Conservation (phyloP, 2,329 filamentous ascomycete genomes). For the Penicillium sp. region DNA sequence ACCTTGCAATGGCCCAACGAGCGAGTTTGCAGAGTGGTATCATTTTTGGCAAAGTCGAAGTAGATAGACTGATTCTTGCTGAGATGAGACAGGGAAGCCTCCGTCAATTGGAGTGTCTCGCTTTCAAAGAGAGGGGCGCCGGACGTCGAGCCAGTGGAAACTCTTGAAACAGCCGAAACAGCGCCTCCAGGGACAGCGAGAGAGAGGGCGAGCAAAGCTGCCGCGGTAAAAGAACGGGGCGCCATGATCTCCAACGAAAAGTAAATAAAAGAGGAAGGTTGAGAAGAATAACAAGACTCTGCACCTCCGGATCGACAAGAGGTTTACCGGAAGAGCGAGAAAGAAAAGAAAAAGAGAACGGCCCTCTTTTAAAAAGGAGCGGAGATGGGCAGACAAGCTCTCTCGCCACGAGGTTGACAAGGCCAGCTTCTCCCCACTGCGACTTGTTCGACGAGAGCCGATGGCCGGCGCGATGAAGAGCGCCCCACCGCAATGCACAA, state of each 20-base stretch:
- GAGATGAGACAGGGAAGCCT: conserved; percentile 22
- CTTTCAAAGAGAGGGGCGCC: conserved; percentile 27
- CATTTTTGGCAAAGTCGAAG: conserved; percentile 28
- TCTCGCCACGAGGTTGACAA: conserved; percentile 7
- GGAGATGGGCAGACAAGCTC: conserved; percentile 5
- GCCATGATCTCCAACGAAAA: conserved; percentile 6
- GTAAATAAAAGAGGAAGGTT: not conserved
- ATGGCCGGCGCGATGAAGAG: not conserved
- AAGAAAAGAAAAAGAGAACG: not conserved
- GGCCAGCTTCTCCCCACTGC: not conserved
- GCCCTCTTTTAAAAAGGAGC: conserved; percentile 8
- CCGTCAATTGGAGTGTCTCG: conserved; percentile 33
- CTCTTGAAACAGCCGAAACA: conserved; percentile 11
- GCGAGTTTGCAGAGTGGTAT: not conserved
- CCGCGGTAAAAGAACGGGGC: conserved; percentile 8
- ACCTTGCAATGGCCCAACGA: conserved; percentile 26
- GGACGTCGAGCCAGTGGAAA: conserved; percentile 18
- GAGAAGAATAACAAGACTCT: not conserved
- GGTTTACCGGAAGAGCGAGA: conserved; percentile 1
- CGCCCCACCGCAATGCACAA: not conserved
- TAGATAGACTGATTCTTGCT: conserved; percentile 17
- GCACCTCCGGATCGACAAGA: conserved; percentile 8
- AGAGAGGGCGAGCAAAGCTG: conserved; percentile 19
- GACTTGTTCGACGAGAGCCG: not conserved
- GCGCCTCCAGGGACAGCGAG: conserved; percentile 17